phyloP scores from a whole-genome alignment of 2,329 filamentous ascomycete genomes.

The Fusarium coffeatum region DNA sequence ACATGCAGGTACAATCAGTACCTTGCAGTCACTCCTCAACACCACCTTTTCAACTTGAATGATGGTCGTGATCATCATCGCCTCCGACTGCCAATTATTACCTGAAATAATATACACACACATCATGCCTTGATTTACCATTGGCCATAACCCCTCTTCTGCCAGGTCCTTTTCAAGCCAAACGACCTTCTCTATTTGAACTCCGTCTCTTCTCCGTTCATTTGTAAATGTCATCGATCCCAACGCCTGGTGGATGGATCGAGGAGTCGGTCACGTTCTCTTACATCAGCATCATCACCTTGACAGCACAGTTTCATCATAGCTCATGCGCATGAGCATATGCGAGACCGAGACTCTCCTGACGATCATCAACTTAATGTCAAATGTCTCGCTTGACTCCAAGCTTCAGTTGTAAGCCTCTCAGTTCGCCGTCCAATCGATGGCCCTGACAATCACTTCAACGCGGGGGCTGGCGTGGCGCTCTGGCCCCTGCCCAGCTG shows the following conservation, averaged over 20 bases:
- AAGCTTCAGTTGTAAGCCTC: conserved; percentile 5
- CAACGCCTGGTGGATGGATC: neutral
- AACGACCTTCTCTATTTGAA: neutral
- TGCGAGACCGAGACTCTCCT: conserved; percentile 19
- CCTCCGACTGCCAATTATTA: conserved; percentile 10
- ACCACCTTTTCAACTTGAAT: conserved; percentile 10
- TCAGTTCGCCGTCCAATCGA: conserved; percentile 19
- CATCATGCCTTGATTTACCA: neutral
- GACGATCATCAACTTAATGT: conserved; percentile 28
- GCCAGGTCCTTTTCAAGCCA: neutral
- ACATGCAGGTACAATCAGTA: conserved; percentile 25
- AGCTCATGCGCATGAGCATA: neutral
- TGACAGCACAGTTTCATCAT: conserved; percentile 4
- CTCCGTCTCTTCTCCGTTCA: neutral
- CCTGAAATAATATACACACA: neutral
- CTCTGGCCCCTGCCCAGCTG: conserved; percentile 36
- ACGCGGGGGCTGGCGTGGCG: conserved; percentile 21
- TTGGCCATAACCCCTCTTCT: conserved; percentile 26
- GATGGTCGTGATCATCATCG: conserved; percentile 33
- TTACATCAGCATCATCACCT: conserved; percentile 5
- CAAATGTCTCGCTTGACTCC: conserved; percentile 28
- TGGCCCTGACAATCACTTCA: neutral
- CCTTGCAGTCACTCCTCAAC: conserved; percentile 9
- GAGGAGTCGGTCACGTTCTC: neutral
- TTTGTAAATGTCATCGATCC: conserved; percentile 2